Evolutionary conservation across 805 yeast genomes (phyloP).

Genomic region (Dipodascus albidus): DNA sequence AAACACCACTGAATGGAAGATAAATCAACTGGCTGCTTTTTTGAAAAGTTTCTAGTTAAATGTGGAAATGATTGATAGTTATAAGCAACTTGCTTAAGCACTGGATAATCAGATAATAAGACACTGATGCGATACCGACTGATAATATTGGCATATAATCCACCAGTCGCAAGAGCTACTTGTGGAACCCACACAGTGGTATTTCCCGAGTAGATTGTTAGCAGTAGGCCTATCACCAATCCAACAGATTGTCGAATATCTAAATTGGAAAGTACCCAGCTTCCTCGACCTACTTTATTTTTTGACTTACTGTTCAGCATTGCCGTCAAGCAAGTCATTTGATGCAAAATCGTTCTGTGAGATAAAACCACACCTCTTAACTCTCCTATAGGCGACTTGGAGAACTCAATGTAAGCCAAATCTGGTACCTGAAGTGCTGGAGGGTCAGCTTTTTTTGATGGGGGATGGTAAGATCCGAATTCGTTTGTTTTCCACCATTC

Average conservation of each 20-base stretch:
- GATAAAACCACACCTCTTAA: slow-evolving; percentile 87
- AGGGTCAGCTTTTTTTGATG: slow-evolving; percentile 43
- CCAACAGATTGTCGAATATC: slow-evolving; percentile 80
- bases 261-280: slow-evolving; percentile 45
- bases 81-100: slow-evolving; percentile 79
- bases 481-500: slow-evolving; percentile 78
- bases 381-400: slow-evolving; percentile 84
- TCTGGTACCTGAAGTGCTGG: slow-evolving; percentile 69
- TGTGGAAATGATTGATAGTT: slow-evolving; percentile 88
- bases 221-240: slow-evolving; percentile 64
- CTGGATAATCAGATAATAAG: slow-evolving; percentile 74
- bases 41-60: slow-evolving; percentile 68
- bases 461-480: slow-evolving; percentile 56
- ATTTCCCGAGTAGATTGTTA: slow-evolving; percentile 80
- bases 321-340: slow-evolving; percentile 64
- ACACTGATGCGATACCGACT: slow-evolving; percentile 62
- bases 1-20: slow-evolving; percentile 80
- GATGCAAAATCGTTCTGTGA: slow-evolving; percentile 79
- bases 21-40: slow-evolving; percentile 62
- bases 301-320: slow-evolving; percentile 40
- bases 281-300: slow-evolving; percentile 28
- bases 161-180: slow-evolving; percentile 62
- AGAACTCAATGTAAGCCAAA: slow-evolving; percentile 86
- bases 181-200: slow-evolving; percentile 70
- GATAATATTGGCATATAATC: slow-evolving; percentile 73